These are phyloP conservation scores for Licmophora abbreviata DNA, from an alignment of 108 stramenopile genomes.

Conservation along the genomic window DNA sequence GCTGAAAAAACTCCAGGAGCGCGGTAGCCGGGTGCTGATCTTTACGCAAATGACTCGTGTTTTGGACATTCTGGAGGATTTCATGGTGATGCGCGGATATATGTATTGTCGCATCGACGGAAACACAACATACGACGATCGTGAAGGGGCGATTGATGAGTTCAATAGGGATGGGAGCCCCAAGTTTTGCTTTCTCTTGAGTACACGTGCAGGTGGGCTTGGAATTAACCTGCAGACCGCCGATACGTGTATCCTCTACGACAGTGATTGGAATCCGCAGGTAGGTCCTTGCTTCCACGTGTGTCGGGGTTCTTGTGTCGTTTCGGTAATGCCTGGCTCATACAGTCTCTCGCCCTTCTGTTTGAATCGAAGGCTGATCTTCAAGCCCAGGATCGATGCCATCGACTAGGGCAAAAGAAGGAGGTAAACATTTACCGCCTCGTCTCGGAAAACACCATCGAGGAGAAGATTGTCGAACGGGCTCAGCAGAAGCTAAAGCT, in stretches of 20 bases:
- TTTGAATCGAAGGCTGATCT: no score
- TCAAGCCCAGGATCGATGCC: constrained; percentile 97
- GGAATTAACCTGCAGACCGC: constrained; percentile 93
- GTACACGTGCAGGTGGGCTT: constrained; percentile 91
- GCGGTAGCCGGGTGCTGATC: constrained; percentile 87
- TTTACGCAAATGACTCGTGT: constrained; percentile 98
- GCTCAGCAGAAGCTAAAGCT: constrained; percentile 99
- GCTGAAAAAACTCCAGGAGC: constrained; percentile 70
- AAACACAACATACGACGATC: constrained; percentile 89
- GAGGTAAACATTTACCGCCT: constrained; percentile 94
- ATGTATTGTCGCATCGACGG: constrained; percentile 99
- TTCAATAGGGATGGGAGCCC: constrained; percentile 89
- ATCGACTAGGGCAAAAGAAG: constrained; percentile 97
- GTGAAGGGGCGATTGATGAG: constrained; percentile 83
- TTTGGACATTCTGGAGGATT: constrained; percentile 94
- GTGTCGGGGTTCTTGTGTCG: no score
- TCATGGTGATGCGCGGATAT: constrained; percentile 73
- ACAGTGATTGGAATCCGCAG: constrained; percentile 97
- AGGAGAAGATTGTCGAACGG: constrained; percentile 99
- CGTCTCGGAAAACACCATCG: constrained; percentile 97
- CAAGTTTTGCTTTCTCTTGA: constrained; percentile 87
- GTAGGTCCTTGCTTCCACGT: no score
- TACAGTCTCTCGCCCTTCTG: no score
- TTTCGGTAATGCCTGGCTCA: no score
- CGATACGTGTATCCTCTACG: constrained; percentile 88